These are phyloP conservation scores for Colletotrichum sp. DNA, from an alignment of 2,329 filamentous ascomycete species.

Conservation along the genomic window DNA sequence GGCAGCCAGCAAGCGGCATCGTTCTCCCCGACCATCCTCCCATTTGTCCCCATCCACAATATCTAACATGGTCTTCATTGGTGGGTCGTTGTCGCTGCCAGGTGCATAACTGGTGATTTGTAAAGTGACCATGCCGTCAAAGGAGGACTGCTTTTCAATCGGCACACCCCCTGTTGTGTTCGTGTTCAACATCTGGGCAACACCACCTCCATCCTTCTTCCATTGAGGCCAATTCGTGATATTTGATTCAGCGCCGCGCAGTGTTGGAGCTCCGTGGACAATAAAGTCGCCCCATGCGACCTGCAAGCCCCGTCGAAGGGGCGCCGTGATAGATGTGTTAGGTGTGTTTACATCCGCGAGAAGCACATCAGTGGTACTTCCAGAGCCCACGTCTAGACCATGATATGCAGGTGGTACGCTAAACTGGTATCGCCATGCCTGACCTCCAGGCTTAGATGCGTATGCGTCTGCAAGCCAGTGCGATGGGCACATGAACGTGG, in stretches of 20 bases:
- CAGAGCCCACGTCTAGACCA: background rate
- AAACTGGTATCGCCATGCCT: slow-evolving; percentile 7
- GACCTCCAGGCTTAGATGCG: background rate
- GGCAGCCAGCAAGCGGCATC: background rate
- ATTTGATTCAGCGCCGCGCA: background rate
- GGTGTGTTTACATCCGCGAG: background rate
- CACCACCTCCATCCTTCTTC: background rate
- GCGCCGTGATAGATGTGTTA: background rate
- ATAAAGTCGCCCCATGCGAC: slow-evolving; percentile 10
- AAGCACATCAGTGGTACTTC: background rate
- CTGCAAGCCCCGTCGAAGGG: background rate
- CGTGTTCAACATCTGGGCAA: background rate
- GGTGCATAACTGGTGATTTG: background rate
- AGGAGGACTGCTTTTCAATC: background rate
- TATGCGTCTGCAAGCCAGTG: slow-evolving; percentile 12
- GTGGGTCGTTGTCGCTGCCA: background rate
- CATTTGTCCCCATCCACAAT: background rate
- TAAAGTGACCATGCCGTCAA: slow-evolving; percentile 11
- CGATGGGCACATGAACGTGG: background rate
- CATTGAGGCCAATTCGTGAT: background rate
- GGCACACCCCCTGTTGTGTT: slow-evolving; percentile 5
- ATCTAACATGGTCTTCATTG: background rate
- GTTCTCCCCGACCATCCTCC: slow-evolving; percentile 8
- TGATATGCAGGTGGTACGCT: slow-evolving; percentile 5
- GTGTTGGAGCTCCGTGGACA: background rate